Evolutionary conservation across 805 yeast genomes (phyloP), one percentile per base, ranked within the genome.

Genomic region (Dipodascopsis tothii): DNA sequence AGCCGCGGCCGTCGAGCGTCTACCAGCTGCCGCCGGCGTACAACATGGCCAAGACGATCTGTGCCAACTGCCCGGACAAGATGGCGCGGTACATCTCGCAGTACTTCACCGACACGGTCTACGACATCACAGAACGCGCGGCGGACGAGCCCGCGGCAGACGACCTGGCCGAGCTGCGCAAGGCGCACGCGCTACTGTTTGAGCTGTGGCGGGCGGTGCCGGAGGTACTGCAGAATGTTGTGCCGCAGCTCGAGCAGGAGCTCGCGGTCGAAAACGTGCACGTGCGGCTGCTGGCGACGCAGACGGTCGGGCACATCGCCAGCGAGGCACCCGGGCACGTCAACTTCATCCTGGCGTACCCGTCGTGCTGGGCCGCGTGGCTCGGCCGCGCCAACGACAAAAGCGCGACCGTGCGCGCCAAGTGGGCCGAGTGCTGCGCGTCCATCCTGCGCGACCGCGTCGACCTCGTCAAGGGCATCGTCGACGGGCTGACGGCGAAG

Each of bases 171-270:
- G 75, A 74, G 18, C 62, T 84, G 41, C 68, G 67, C 7, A 80
- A 79, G 56, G 67, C 84, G 3, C 94, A 86, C 56, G 69, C 62
- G 9, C 63, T 85, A 27, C 65, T 80, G 0, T 64, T 79, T 2
- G 80, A 80, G 47, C 65, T 87, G 2, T 88, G 96, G 95, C 75
- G 70, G 53, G 71, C 75, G 40, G 79, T 78, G 0, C 96, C 96
- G 0, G 92, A 82, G 37, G 64, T 84, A 18, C 67, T 84, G 7
- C 71, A 75, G 3, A 76, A 92, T 1, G 81, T 83, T 0, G 75
- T 84, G 70, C 92, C 94, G 0, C 72, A 84, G 40, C 66, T 87
- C 3, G 84, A 84, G 52, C 86, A 84, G 55, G 94, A 87, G 52
- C 64, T 87, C 34, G 25, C 43, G 11, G 77, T 77, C 45, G 85